Evolutionary conservation across 768 basidiomycete genomes (phyloP).

Genomic region (Boletus eberwhitei): DNA sequence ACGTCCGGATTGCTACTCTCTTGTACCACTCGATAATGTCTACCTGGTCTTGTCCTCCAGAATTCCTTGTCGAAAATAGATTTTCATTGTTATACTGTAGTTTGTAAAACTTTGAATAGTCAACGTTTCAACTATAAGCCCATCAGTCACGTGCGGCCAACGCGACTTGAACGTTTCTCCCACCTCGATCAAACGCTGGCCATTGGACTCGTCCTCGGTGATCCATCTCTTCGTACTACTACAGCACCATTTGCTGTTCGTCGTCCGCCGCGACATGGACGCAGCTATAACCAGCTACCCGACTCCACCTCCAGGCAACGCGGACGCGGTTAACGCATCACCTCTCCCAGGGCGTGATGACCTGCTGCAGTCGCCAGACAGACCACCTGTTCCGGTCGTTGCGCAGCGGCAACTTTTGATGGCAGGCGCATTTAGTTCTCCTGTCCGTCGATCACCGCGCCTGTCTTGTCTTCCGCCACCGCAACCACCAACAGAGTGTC

Average conservation of each 20-base stretch:
- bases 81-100: not conserved
- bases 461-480: conserved; percentile 40
- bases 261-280: conserved; percentile 16
- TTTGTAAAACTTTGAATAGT: not conserved
- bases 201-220: not conserved
- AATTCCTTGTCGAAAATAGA: conserved; percentile 1
- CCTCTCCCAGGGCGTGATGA: conserved; percentile 49
- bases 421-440: conserved; percentile 27
- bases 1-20: not conserved
- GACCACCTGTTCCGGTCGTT: conserved; percentile 37
- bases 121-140: too few relatives aligned
- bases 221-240: not conserved
- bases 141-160: conserved; percentile 29
- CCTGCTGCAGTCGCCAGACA: conserved; percentile 52
- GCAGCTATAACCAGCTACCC: conserved; percentile 24
- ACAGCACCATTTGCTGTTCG: not conserved
- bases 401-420: conserved; percentile 30
- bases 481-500: conserved; percentile 14
- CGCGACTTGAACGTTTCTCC: conserved; percentile 28
- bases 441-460: conserved; percentile 50
- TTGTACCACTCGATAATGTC: not conserved
- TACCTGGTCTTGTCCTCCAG: not conserved
- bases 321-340: conserved; percentile 42
- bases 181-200: conserved; percentile 17
- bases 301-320: conserved; percentile 30